phyloP scores from a whole-genome alignment of 2,329 filamentous ascomycete species.

The Gnomoniopsis sp. region DNA sequence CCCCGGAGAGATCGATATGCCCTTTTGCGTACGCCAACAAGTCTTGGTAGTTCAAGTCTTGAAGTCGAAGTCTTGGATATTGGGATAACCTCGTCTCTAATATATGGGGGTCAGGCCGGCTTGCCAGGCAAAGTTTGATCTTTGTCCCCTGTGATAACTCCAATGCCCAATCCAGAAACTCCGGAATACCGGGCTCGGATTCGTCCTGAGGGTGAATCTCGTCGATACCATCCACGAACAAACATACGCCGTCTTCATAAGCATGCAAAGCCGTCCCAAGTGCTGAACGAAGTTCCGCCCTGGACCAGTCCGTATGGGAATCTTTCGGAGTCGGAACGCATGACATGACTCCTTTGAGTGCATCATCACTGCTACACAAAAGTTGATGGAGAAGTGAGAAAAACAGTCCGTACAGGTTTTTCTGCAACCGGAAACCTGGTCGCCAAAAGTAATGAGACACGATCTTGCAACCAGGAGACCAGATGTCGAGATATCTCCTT shows the following conservation, averaged over 20 bases:
- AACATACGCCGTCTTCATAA: conserved; percentile 1
- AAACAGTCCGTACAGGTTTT: conserved; percentile 24
- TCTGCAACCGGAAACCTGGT: conserved; percentile 25
- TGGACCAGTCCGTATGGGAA: conserved; percentile 19
- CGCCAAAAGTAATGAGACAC: conserved; percentile 31
- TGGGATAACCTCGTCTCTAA: neutral
- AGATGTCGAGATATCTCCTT: conserved; percentile 16
- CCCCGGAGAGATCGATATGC: neutral
- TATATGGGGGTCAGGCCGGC: neutral
- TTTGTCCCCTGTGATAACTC: neutral
- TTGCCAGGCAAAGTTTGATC: neutral
- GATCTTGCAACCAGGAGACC: conserved; percentile 18
- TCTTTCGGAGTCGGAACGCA: neutral
- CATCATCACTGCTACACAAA: neutral
- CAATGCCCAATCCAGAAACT: neutral
- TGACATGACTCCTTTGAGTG: neutral
- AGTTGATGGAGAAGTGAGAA: conserved; percentile 23
- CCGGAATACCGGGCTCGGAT: neutral
- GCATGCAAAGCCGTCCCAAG: neutral
- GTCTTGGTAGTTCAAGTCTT: neutral
- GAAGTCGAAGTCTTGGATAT: neutral
- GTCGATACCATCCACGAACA: conserved; percentile 19
- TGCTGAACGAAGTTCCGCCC: neutral
- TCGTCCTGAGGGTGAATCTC: conserved; percentile 1
- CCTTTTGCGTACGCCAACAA: neutral